phyloP scores from a whole-genome alignment of 1,284 basidiomycete species.

The Malassezia caprae region DNA sequence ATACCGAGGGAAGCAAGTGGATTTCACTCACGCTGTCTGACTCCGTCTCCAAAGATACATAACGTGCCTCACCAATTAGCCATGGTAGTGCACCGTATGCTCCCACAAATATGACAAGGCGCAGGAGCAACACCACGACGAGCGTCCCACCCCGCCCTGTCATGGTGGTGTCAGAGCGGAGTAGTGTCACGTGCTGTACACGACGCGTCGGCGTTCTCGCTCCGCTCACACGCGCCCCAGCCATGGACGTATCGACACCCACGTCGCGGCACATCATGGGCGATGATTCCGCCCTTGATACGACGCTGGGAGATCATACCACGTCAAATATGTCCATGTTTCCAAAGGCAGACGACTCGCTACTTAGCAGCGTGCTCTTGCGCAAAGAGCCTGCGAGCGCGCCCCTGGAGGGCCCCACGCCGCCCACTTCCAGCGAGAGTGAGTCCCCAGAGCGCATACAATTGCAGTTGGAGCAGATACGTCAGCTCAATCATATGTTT shows the following conservation, averaged over 20 bases:
- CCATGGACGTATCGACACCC: constrained; percentile 13
- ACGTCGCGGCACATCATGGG: neutral
- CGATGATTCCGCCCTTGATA: constrained; percentile 7
- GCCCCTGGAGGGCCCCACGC: neutral
- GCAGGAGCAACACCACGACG: constrained; percentile 20
- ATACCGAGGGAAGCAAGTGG: constrained; percentile 18
- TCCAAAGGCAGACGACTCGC: constrained; percentile 21
- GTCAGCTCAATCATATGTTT: constrained; percentile 39
- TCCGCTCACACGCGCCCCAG: neutral
- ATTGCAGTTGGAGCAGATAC: constrained; percentile 32
- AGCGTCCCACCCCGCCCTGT: neutral
- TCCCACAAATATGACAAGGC: constrained; percentile 20
- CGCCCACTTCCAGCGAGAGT: neutral
- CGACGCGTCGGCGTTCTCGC: neutral
- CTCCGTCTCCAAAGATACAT: constrained; percentile 32
- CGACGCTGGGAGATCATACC: neutral
- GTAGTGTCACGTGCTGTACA: neutral
- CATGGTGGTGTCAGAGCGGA: neutral
- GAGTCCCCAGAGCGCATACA: constrained; percentile 30
- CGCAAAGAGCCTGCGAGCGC: constrained; percentile 15
- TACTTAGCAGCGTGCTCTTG: constrained; percentile 24
- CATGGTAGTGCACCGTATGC: constrained; percentile 29
- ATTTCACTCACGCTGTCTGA: constrained; percentile 7
- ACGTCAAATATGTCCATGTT: constrained; percentile 1
- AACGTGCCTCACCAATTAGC: constrained; percentile 34